Evolutionary conservation across 805 yeast species (phyloP), one percentile per base, ranked within the genome.

Genomic region (Torulaspora indica): DNA sequence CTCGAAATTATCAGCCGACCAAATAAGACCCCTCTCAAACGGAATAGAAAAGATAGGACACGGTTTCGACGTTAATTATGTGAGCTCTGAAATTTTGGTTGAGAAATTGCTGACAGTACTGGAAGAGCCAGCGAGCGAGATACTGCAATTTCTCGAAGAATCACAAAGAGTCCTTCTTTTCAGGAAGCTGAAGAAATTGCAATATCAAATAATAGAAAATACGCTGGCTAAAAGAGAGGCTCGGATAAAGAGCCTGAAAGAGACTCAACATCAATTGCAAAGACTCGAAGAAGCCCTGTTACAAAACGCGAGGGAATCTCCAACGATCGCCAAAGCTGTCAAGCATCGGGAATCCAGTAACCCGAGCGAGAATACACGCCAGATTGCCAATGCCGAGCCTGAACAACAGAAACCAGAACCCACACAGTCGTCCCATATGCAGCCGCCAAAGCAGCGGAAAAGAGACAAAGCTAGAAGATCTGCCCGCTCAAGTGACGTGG

Each of bases 21-120:
- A 43, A 18, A 46, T 52, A 17, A 75, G 66, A 45, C 70, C 36
- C 73, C 71, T 57, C 60, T 78, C 49, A 59, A 79, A n/a, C 67
- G 79, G 49, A 69, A 79, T 54, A 60, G 98, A 93, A 59, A 79
- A 80, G 49, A 77, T 88, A 23, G 97, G 98, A 1, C 89, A 85
- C 57, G 83, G 89, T 1, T 81, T 86, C 50, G 98, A 93, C 62
- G 76, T 81, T 31, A 78, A 76, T 30, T 80, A 76, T 48, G 75
- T 81, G 14, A 76, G 79, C 15, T 60, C 73, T 7, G 76, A 72
- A 46, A 69, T 70, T 20, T 51, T 73, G 33, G 63, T 66, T 3
- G 70, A 70, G 29, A 75, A 75, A 29, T 50, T 72, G 12, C 51
- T 63, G 34, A 63, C 66, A 6, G 47, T 61, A 1, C 47, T 71